Conservation (phyloP, 78 protist genomes). For the Isochrysis galbana region DNA sequence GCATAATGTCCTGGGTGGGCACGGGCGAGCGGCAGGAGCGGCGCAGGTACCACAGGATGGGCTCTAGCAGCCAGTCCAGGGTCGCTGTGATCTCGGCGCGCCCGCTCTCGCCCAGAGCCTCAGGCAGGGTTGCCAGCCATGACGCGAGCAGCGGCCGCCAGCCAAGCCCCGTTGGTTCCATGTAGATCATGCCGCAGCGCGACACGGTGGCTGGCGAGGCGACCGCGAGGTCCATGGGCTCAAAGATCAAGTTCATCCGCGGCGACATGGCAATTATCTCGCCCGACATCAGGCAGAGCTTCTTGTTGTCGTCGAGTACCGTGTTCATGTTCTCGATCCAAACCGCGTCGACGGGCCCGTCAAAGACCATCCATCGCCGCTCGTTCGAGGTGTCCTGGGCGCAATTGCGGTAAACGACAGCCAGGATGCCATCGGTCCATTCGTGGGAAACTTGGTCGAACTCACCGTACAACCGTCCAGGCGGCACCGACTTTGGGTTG, state of each 20-base stretch:
- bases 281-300: conserved; percentile 82
- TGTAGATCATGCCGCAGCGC: conserved; percentile 85
- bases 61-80: conserved; percentile 28
- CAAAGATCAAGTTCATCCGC: conserved; percentile 80
- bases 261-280: conserved; percentile 75
- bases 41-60: conserved; percentile 14
- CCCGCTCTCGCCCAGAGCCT: background rate
- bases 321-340: conserved; percentile 95
- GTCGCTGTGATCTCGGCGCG: background rate
- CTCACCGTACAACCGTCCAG: conserved; percentile 72
- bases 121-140: conserved; percentile 60
- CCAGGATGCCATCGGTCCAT: conserved; percentile 78
- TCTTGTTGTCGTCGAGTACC: conserved; percentile 89
- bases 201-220: conserved; percentile 91
- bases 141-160: conserved; percentile 44
- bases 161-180: conserved; percentile 70
- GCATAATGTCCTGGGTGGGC: background rate
- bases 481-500: conserved; percentile 71
- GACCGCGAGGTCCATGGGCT: conserved; percentile 83
- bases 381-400: background rate
- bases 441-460: conserved; percentile 59
- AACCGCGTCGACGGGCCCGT: conserved; percentile 89
- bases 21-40: conserved; percentile 13
- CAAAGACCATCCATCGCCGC: conserved; percentile 78
- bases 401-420: conserved; percentile 25